phyloP scores from a whole-genome alignment of 495 filamentous ascomycete species.

The Aspergillus funiculosus region DNA sequence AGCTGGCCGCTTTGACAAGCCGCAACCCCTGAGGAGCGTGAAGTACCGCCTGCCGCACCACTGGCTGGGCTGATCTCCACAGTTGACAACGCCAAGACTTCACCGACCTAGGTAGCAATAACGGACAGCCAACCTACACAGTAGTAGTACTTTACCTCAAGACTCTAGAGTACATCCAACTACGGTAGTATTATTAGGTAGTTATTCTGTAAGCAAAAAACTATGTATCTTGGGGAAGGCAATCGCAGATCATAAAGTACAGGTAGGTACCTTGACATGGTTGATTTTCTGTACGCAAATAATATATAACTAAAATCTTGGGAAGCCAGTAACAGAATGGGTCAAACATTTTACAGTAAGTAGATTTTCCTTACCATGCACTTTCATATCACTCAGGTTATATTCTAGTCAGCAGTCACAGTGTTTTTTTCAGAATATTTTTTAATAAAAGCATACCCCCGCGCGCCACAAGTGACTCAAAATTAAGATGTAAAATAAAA shows the following conservation, averaged over 20 bases:
- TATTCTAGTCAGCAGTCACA: not conserved
- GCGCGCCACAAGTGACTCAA: constrained; percentile 20
- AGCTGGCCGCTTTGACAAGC: constrained; percentile 35
- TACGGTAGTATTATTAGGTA: too few relatives aligned
- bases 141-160: not conserved
- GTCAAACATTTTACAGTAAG: not conserved
- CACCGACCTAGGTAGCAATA: too few relatives aligned
- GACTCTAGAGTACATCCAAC: too few relatives aligned
- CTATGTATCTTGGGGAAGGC: too few relatives aligned
- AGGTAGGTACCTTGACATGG: too few relatives aligned
- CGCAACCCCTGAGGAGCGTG: constrained; percentile 39
- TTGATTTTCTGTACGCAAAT: too few relatives aligned
- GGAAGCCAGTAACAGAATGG: too few relatives aligned
- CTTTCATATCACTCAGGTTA: not conserved
- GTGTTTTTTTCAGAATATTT: constrained; percentile 7
- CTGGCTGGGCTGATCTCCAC: constrained; percentile 26
- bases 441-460: constrained; percentile 22
- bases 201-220: too few relatives aligned
- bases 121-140: not conserved
- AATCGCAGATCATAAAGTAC: too few relatives aligned
- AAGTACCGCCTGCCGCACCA: constrained; percentile 39
- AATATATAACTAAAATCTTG: too few relatives aligned
- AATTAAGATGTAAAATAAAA: constrained; percentile 10
- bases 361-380: constrained; percentile 10
- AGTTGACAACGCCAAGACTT: constrained; percentile 23